Conservation (phyloP, 176 grass and related monocot species). For the Oryza punctata region DNA sequence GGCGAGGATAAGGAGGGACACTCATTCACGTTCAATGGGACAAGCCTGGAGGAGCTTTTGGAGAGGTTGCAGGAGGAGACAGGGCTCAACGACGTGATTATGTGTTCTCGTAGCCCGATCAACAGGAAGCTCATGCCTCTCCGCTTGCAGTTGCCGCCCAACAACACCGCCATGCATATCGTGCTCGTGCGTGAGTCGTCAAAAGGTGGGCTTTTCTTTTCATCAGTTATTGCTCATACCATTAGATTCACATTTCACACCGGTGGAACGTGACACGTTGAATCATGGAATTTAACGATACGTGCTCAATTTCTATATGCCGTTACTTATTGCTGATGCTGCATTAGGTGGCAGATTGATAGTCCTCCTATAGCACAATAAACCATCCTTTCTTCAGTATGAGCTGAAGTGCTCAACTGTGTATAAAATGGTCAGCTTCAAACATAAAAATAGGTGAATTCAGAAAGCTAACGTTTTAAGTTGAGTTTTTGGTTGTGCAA, state of each 20-base stretch:
- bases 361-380: neutral
- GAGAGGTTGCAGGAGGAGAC: constrained; percentile 59
- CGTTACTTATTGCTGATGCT: neutral
- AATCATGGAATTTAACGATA: neutral
- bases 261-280: neutral
- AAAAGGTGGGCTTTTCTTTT: constrained; percentile 30
- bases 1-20: constrained; percentile 19
- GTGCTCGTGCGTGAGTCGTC: constrained; percentile 61
- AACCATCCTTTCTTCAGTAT: neutral
- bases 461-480: neutral
- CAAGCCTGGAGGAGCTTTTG: constrained; percentile 58
- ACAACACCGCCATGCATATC: constrained; percentile 68
- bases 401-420: neutral
- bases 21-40: constrained; percentile 66
- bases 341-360: neutral
- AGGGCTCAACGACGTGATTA: constrained; percentile 49
- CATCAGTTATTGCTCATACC: neutral
- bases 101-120: constrained; percentile 62
- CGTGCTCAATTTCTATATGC: neutral
- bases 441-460: neutral
- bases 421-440: neutral
- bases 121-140: constrained; percentile 64
- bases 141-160: constrained; percentile 66
- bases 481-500: neutral
- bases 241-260: neutral